Evolutionary conservation across 2,329 filamentous ascomycete species (phyloP).

Genomic region (Xylariaceae sp.): DNA sequence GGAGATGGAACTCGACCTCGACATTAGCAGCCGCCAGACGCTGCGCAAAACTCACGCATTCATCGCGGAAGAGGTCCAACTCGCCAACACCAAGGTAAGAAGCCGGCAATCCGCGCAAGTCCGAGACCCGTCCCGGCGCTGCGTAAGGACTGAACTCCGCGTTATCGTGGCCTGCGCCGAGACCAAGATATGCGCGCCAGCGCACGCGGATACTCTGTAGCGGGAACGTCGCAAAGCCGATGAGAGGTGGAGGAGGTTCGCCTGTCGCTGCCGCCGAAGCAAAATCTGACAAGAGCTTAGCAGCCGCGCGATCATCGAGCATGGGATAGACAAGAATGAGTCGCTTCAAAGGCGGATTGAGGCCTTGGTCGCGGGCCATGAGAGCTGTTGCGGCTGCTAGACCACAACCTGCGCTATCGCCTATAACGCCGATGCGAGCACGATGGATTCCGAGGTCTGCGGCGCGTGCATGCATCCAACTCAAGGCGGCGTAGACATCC

Average conservation of each 20-base stretch:
- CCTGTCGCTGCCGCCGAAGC: background rate
- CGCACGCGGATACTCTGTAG: conserved; percentile 12
- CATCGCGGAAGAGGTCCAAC: conserved; percentile 5
- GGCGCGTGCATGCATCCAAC: conserved; percentile 25
- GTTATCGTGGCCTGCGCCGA: conserved; percentile 16
- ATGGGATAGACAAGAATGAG: conserved; percentile 34
- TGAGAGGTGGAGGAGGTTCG: conserved; percentile 10
- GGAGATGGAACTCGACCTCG: conserved; percentile 6
- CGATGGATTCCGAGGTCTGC: conserved; percentile 34
- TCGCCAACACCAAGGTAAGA: conserved; percentile 7
- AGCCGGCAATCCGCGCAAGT: conserved; percentile 5
- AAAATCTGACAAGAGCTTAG: background rate
- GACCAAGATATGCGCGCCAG: conserved; percentile 20
- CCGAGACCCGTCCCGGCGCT: conserved; percentile 13
- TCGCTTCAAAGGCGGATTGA: conserved; percentile 27
- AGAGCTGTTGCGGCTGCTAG: conserved; percentile 47
- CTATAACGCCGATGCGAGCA: conserved; percentile 47
- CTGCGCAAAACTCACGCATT: conserved; percentile 5
- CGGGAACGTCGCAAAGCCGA: conserved; percentile 12
- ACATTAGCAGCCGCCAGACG: conserved; percentile 3
- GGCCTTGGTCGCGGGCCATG: conserved; percentile 33
- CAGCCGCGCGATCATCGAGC: conserved; percentile 28
- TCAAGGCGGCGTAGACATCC: conserved; percentile 34
- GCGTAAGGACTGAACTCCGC: conserved; percentile 22
- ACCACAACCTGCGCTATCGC: conserved; percentile 52